These are phyloP conservation scores for Venturia oleaginea DNA, from an alignment of 2,329 filamentous ascomycete genomes.

Conservation along the genomic window DNA sequence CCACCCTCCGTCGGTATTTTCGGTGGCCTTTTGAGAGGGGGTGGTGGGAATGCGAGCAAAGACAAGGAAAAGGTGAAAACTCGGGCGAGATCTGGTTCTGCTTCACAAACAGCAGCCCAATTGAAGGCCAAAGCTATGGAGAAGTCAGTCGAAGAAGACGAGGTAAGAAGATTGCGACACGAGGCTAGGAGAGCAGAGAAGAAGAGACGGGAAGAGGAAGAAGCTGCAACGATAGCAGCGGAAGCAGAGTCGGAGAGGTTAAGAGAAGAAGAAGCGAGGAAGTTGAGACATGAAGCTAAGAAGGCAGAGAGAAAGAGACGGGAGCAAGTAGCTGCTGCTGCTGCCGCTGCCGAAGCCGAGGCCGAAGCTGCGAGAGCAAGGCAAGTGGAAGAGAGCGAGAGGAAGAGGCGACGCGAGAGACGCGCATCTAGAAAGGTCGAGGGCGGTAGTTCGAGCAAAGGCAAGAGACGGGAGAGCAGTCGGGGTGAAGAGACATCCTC, in stretches of 20 bases:
- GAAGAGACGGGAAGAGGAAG: slow-evolving; percentile 3
- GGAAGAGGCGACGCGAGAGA: slow-evolving; percentile 4
- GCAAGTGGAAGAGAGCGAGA: background rate
- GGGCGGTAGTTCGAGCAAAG: background rate
- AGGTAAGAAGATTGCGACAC: background rate
- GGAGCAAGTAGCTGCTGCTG: slow-evolving; percentile 1
- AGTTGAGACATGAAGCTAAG: background rate
- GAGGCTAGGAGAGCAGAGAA: slow-evolving; percentile 1
- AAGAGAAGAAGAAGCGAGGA: slow-evolving; percentile 3
- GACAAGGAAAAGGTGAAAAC: background rate
- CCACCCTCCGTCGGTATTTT: background rate
- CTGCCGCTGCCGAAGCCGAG: background rate
- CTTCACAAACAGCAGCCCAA: background rate
- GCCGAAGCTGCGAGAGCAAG: background rate
- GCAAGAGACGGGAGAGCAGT: background rate
- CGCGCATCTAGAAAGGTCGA: background rate
- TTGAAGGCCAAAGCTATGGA: background rate
- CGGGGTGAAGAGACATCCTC: background rate
- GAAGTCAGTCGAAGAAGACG: slow-evolving; percentile 1
- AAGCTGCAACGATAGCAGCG: background rate
- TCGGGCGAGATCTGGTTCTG: slow-evolving; percentile 1
- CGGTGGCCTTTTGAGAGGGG: background rate
- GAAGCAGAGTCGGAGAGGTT: background rate
- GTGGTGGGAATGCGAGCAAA: background rate
- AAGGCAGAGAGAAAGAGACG: slow-evolving; percentile 1